Evolutionary conservation across 2,329 filamentous ascomycete species (phyloP), one percentile per base, ranked within the genome.

Genomic region (Colletotrichum theobromicola): DNA sequence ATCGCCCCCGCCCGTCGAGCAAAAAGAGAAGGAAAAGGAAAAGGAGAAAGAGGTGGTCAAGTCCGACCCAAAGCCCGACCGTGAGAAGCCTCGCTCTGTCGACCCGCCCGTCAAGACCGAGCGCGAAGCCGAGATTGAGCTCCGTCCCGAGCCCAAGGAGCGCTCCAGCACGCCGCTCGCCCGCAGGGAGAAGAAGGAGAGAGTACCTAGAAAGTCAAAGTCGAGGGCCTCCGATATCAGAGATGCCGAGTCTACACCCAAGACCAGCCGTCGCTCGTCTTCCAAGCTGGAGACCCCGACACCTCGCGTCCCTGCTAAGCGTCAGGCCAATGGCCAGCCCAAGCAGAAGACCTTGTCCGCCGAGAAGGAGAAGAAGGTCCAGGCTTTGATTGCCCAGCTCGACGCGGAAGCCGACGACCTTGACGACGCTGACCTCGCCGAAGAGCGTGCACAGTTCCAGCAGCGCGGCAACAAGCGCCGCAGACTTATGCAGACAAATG

Each of bases 301-400:
- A 2, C 82, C 86, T 66, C 88, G 90, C 75, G 83, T 89, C 24
- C 85, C 87, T 7, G 84, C 85, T n/a, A 92, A 92, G 82, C 85
- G 90, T 73, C 89, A 92, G 77, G 88, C 89, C 67, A 91, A 94
- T 81, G 89, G 89, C 76, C 84, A 90, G 81, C 86, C 86, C 79
- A 87, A 88, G 79, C 85, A 83, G 70, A 90, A 87, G 82, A 78
- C 83, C 6, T 80, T 90, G 35, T 87, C 89, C 1, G 88, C 89
- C 55, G 88, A 92, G 62, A 92, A 94, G 80, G 90, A 92, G 74
- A 93, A 92, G 80, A 93, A 92, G 79, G 91, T 96, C n/a, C 87
- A 94, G 83, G 89, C 90, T 75, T 83, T 92, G 70, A 83, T 85
- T 71, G 82, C 82, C 7, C 83, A 86, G 70, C 84, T 89, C 8